phyloP scores from a whole-genome alignment of 768 basidiomycete species.

The Mycena crocata region DNA sequence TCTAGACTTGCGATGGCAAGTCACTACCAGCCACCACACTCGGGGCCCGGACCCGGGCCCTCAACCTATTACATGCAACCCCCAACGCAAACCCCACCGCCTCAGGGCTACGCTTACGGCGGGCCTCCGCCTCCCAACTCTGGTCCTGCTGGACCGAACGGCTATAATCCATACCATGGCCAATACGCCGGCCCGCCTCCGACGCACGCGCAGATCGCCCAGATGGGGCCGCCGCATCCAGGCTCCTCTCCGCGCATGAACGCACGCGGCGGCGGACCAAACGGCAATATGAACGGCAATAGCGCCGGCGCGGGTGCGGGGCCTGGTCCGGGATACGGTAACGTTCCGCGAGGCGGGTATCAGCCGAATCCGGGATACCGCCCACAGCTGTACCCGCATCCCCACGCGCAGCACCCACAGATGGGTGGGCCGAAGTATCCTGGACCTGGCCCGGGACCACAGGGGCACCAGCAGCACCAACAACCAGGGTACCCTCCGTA shows the following conservation, averaged over 20 bases:
- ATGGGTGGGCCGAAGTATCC: constrained; percentile 11
- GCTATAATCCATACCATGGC: constrained; percentile 20
- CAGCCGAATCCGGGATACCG: constrained; percentile 11
- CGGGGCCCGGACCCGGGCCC: constrained; percentile 8
- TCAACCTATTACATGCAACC: constrained; percentile 24
- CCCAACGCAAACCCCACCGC: constrained; percentile 4
- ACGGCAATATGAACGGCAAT: constrained; percentile 16
- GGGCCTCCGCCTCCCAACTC: background rate
- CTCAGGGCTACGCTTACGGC: constrained; percentile 13
- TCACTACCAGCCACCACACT: constrained; percentile 17
- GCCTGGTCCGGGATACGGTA: constrained; percentile 6
- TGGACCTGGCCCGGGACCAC: too few relatives aligned
- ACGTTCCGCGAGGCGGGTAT: background rate
- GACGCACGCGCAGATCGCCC: constrained; percentile 14
- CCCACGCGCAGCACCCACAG: constrained; percentile 12
- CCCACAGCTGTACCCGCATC: constrained; percentile 11
- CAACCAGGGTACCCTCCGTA: too few relatives aligned
- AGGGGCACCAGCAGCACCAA: background rate
- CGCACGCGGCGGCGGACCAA: background rate
- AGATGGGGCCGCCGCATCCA: constrained; percentile 10
- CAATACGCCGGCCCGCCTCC: constrained; percentile 16
- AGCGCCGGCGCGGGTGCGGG: constrained; percentile 2
- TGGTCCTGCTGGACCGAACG: constrained; percentile 20
- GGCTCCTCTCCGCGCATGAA: constrained; percentile 12
- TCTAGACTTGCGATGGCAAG: constrained; percentile 21